Evolutionary conservation across 2,329 filamentous ascomycete species (phyloP), one percentile per base, ranked within the genome.

Genomic region (Didymella arachidicola): DNA sequence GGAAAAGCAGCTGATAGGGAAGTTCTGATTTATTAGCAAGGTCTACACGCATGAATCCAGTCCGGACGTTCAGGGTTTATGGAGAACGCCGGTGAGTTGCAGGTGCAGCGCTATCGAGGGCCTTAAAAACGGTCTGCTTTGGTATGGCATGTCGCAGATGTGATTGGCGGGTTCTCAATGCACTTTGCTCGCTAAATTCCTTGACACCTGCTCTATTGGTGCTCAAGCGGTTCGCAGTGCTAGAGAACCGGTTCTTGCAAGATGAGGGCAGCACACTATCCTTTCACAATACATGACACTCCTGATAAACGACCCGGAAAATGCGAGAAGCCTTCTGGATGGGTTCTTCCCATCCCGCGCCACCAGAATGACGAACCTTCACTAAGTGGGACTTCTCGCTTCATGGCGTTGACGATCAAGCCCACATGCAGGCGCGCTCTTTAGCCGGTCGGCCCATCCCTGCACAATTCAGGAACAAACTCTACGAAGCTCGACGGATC

Each of bases 381-480:
- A 44, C 57, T 42, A 63, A 56, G 61, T 59, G 57, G 62, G 52
- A 41, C 46, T 32, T 22, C 48, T 65, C 57, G 59, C 62, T 66
- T 63, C 25, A 38, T 65, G 54, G 64, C 57, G 60, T 58, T 56
- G 63, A 64, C 51, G 60, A 61, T 66, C 56, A 60, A 42, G 55
- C 58, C 62, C 63, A 67, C 64, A 62, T 70, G 65, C 63, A 61
- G 45, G 50, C 53, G 47, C 50, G 44, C 56, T 62, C 39, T 64
- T 67, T 68, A 69, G 59, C 64, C 65, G 59, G 62, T 57, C 41
- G 45, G 53, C 44, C 42, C 39, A 64, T 59, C 44, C 39, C 44
- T 59, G 57, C 49, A n/a, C 41, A 41, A 51, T 59, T 38, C 57
- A 63, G 59, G 57, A 59, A 66, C 55, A 57, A 55, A 32, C 44